Evolutionary conservation across 768 basidiomycete species (phyloP), one percentile per base, ranked within the genome.

Genomic region (Boletus rubroflammeus): DNA sequence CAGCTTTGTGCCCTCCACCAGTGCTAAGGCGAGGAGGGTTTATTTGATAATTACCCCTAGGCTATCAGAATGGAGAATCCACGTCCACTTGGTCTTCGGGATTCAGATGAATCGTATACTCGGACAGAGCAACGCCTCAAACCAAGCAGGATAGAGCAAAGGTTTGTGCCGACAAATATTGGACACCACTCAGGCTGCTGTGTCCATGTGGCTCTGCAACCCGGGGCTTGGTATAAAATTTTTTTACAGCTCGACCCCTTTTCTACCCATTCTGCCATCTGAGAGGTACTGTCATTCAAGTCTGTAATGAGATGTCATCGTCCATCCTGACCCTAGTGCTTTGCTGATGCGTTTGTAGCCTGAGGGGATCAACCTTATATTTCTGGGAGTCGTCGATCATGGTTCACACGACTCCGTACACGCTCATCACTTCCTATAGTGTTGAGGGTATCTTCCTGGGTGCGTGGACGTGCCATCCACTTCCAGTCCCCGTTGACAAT

Each of bases 361-460:
- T n/a, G 36, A n/a, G 28, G 43, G n/a, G 9, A 31, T 17, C 3
- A 39, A 9, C 34, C 6, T 7, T 15, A 42, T 6, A 9, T 9
- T 15, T 35, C 15, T 4, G 7, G 35, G 21, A 44, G 29, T 21
- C 4, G 7, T 41, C 26, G 6, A 25, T 19, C 36, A 64, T 64
- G 64, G 5, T 6, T 23, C 32, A 36, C 6, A 6, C 15, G 31
- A n/a, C 44, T 15, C 51, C 50, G 5, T 47, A 47, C n/a, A 32
- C 57, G 23, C 9, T 44, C 41, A 41, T 66, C 42, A 41, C 28
- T 3, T 15, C 57, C 3, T 51, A 49, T 3, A 47, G 34, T 39
- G 4, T 55, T 3, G 63, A 67, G 34, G 29, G 31, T 5, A 45
- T 67, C 25, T 50, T 67, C 31, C 38, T 62, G 9, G 64, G 64